Percentiles rank a stretch among this genome's conserved stretches.
Conservation (phyloP, 305 asterid genomes). For the Nicotiana rustica region DNA sequence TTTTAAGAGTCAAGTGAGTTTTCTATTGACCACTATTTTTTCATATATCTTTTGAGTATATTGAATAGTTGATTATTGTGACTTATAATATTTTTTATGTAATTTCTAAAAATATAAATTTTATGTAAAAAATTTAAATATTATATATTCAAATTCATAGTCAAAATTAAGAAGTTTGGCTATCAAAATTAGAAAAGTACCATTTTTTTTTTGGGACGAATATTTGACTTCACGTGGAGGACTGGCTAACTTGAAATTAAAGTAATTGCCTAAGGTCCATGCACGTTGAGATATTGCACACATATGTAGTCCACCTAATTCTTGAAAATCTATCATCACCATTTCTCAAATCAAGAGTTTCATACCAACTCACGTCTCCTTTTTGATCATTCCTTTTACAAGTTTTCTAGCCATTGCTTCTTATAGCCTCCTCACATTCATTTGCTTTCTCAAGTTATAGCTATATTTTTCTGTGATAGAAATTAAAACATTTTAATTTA, state of each 20-base stretch:
- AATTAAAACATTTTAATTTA: neutral
- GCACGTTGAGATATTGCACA: constrained; percentile 42
- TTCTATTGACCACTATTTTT: too few species aligned
- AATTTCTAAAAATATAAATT: too few species aligned
- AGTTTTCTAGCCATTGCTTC: constrained; percentile 46
- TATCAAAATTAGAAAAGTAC: too few species aligned
- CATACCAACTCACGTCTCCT: constrained; percentile 62
- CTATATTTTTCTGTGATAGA: neutral
- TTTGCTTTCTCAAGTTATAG: neutral
- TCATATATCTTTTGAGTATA: too few species aligned
- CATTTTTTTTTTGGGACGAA: neutral
- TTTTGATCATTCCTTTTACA: constrained; percentile 34
- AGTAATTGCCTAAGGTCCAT: constrained; percentile 39
- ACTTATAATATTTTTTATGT: too few species aligned
- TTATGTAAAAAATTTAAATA: too few species aligned
- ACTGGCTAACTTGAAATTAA: neutral
- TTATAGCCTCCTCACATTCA: constrained; percentile 28
- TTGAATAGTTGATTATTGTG: too few species aligned
- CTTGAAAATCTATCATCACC: constrained; percentile 44
- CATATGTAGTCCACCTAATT: constrained; percentile 65
- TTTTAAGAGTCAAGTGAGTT: too few species aligned
- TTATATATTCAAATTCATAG: too few species aligned
- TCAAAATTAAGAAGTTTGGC: too few species aligned
- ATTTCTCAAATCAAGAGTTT: constrained; percentile 37
- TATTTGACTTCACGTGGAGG: constrained; percentile 16